These are phyloP conservation scores for Crithidia expoeki DNA, from an alignment of 208 protist genomes.

Conservation along the genomic window DNA sequence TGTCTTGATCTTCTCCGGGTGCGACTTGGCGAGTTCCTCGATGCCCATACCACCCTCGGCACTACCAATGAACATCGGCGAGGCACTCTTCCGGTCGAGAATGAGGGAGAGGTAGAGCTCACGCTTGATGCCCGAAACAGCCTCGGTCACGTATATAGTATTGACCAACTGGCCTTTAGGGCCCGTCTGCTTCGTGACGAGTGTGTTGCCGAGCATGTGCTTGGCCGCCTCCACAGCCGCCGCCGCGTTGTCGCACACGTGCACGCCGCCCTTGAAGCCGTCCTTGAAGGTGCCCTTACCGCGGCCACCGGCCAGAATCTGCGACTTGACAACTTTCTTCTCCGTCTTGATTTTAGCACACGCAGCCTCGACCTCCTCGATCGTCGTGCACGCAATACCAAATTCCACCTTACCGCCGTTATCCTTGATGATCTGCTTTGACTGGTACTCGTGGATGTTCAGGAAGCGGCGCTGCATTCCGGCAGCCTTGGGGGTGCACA, in stretches of 20 bases:
- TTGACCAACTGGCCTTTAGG: conserved; percentile 92
- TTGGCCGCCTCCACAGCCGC: conserved; percentile 89
- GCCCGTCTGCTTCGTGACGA: conserved; percentile 99
- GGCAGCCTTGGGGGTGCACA: conserved; percentile 58
- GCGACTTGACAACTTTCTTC: conserved; percentile 98
- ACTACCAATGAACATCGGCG: conserved; percentile 94
- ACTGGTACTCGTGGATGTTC: conserved; percentile 94
- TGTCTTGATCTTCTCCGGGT: conserved; percentile 96
- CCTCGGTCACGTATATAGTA: conserved; percentile 93
- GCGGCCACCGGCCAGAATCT: conserved; percentile 99
- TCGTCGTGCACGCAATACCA: conserved; percentile 84
- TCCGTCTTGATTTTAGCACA: conserved; percentile 88
- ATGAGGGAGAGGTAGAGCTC: conserved; percentile 99
- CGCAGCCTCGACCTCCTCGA: conserved; percentile 90
- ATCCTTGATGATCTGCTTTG: conserved; percentile 92
- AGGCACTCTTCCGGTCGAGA: conserved; percentile 94
- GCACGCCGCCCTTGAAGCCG: conserved; percentile 96
- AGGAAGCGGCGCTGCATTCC: conserved; percentile 84
- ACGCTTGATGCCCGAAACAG: conserved; percentile 88
- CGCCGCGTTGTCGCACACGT: conserved; percentile 81
- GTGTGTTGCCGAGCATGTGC: conserved; percentile 97
- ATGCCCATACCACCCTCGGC: conserved; percentile 98
- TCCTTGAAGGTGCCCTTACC: conserved; percentile 98
- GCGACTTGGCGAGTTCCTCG: conserved; percentile 96
- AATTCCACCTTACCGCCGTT: conserved; percentile 91